Evolutionary conservation across 768 basidiomycete genomes (phyloP), one percentile per base, ranked within the genome.

Genomic region (Neoboletus subvelutipes): DNA sequence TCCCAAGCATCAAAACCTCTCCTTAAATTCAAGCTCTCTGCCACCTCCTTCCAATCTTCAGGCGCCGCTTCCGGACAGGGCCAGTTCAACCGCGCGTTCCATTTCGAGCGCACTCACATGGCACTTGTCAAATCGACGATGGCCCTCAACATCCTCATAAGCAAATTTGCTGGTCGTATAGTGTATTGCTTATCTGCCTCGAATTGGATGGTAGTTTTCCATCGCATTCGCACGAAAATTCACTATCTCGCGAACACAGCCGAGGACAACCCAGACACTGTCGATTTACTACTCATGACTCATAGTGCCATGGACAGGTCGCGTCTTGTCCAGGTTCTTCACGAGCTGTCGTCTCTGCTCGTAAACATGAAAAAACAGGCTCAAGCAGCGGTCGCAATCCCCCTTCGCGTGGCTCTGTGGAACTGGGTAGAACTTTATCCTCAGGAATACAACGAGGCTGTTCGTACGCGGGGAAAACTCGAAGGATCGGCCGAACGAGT

Each of bases 401-500:
- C 88, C 28, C 78, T 96, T 36, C 83, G 92, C 22, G 78, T 81
- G 29, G 91, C 90, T 1, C 77, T 96, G 28, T 95, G 94, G 93
- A 92, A 88, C 60, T 96, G 92, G 92, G 85, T 95, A 33, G 85
- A 88, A 31, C 76, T 83, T 24, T 90, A 87, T 65, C 87, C 91
- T 0, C 74, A 77, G 6, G 91, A 97, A 67, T 96, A 86, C 69
- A 86, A 87, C 52, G 86, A 92, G 8, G 79, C 83, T 5, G 78
- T 93, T 37, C 77, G 80, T 11, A 76, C 78, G 4, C 79, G 86
- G 45, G 83, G 86, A 29, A 79, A 76, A 37, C 76, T 90, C 13
- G 94, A 96, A 56, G 91, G 89, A 42, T 84, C 86, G 0, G 87
- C 93, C 1, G 93, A 97, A 67, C 83, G 90, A 9, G 83, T 95